These are phyloP conservation scores for Verticillium nubilum DNA, from an alignment of 2,329 filamentous ascomycete genomes.

Conservation along the genomic window DNA sequence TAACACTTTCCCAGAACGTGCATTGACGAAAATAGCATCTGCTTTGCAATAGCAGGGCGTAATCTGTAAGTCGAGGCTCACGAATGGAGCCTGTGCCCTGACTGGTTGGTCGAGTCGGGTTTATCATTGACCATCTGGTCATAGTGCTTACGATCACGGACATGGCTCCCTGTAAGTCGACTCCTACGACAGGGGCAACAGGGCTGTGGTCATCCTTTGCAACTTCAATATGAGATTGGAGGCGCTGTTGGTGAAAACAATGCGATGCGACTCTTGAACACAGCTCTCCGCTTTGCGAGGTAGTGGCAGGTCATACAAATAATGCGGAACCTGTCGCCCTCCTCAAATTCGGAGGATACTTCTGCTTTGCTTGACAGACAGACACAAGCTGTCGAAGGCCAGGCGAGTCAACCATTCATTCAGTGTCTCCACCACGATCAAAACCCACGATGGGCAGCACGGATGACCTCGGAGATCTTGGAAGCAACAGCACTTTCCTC, in stretches of 20 bases:
- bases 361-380: no score
- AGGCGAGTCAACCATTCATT: background rate
- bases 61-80: background rate
- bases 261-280: background rate
- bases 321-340: background rate
- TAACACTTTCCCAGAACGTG: no score
- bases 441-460: background rate
- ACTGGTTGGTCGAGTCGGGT: background rate
- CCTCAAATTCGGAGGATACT: no score
- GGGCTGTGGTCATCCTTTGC: background rate
- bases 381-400: no score
- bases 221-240: background rate
- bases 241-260: background rate
- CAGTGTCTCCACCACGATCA: background rate
- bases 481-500: background rate
- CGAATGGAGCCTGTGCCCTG: background rate
- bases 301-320: background rate
- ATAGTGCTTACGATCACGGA: background rate
- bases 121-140: background rate
- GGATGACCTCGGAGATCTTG: background rate
- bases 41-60: no score
- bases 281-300: background rate
- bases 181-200: background rate
- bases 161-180: background rate
- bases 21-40: no score